phyloP scores from a whole-genome alignment of 192 early-diverging fungal species.

The Coemansia sp. region DNA sequence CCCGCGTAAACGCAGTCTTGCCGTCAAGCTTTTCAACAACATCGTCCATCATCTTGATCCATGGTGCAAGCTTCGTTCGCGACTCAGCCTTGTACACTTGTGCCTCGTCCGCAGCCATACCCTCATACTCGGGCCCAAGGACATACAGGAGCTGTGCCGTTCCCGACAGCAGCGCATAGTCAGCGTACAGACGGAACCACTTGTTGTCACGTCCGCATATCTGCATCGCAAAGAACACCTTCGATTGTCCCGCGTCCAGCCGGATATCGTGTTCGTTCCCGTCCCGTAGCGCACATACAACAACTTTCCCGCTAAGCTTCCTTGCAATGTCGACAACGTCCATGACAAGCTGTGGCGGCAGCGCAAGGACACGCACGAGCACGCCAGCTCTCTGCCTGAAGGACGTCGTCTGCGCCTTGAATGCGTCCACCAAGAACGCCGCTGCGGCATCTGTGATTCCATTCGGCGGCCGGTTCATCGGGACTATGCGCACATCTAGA shows the following conservation, averaged over 20 bases:
- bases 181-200: constrained; percentile 21
- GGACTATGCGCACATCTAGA: constrained; percentile 47
- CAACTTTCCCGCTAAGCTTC: constrained; percentile 23
- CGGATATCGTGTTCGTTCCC: constrained; percentile 33
- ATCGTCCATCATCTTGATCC: constrained; percentile 15
- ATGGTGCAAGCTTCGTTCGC: constrained; percentile 4
- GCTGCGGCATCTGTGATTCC: constrained; percentile 45
- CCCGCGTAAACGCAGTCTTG: constrained; percentile 42
- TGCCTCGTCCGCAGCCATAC: not conserved
- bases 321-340: constrained; percentile 33
- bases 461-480: constrained; percentile 45
- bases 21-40: constrained; percentile 26
- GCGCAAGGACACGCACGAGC: constrained; percentile 39
- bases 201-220: not conserved
- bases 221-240: constrained; percentile 24
- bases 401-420: constrained; percentile 28
- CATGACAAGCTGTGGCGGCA: constrained; percentile 50
- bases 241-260: constrained; percentile 14
- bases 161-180: constrained; percentile 36
- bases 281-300: constrained; percentile 14
- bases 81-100: not conserved
- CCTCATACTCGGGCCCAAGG: not conserved
- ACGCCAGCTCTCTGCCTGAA: constrained; percentile 38
- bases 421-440: constrained; percentile 16
- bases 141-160: constrained; percentile 15